phyloP scores from a whole-genome alignment of 2,329 filamentous ascomycete genomes.

The Fusarium sp. region DNA sequence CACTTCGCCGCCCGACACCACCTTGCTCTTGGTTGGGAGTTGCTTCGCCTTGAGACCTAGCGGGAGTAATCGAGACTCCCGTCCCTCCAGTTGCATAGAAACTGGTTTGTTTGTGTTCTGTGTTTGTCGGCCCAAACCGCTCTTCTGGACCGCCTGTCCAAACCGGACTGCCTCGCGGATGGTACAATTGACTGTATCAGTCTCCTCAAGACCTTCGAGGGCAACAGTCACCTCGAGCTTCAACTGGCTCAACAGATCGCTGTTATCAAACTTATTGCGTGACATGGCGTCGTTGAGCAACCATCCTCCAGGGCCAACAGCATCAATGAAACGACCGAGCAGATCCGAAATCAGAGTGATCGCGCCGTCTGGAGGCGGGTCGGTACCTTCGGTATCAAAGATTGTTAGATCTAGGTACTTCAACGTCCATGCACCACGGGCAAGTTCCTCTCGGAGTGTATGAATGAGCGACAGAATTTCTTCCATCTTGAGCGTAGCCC shows the following conservation, averaged over 20 bases:
- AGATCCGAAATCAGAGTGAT: constrained; percentile 79
- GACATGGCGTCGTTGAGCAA: constrained; percentile 70
- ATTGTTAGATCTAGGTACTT: constrained; percentile 73
- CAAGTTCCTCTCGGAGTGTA: constrained; percentile 78
- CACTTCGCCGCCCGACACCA: constrained; percentile 77
- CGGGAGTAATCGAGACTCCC: constrained; percentile 70
- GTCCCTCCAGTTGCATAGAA: constrained; percentile 56
- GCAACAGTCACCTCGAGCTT: constrained; percentile 77
- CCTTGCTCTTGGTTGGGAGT: constrained; percentile 65
- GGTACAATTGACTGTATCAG: constrained; percentile 71
- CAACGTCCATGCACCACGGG: constrained; percentile 80
- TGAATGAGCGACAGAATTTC: constrained; percentile 79
- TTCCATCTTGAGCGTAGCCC: constrained; percentile 71
- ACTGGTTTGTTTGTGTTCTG: constrained; percentile 59
- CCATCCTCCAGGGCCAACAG: constrained; percentile 81
- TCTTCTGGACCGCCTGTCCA: constrained; percentile 57
- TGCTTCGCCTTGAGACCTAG: constrained; percentile 75
- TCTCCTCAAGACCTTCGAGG: constrained; percentile 78
- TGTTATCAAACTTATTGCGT: constrained; percentile 65
- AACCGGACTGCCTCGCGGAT: constrained; percentile 76
- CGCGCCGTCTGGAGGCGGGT: constrained; percentile 71
- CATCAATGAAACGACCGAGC: constrained; percentile 79
- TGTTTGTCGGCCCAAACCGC: constrained; percentile 44
- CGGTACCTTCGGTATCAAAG: constrained; percentile 57
- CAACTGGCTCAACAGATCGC: constrained; percentile 74